Evolutionary conservation across 352 stramenopile genomes (phyloP).

Genomic region (Globisporangium orthogonon): DNA sequence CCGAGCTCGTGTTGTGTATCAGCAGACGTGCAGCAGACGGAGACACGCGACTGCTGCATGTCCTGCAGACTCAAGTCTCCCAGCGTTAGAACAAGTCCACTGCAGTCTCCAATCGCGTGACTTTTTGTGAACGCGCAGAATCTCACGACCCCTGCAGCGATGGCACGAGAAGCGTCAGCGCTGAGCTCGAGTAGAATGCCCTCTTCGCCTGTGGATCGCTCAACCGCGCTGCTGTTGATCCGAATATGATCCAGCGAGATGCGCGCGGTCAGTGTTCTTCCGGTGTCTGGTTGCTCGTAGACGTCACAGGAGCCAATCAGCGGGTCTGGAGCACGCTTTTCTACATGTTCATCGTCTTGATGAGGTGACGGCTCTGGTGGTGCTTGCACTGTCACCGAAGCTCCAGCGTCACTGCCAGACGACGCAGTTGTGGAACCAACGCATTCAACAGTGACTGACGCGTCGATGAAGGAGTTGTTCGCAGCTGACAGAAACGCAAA

Average conservation of each 20-base stretch:
- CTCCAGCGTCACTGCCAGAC: not conserved
- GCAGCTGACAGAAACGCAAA: slow-evolving; percentile 37
- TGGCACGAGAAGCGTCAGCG: slow-evolving; percentile 13
- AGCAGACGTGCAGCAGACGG: slow-evolving; percentile 20
- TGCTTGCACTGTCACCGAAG: not conserved
- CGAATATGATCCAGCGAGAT: slow-evolving; percentile 31
- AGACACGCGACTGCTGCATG: slow-evolving; percentile 5
- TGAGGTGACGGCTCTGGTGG: not conserved
- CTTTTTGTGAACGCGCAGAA: slow-evolving; percentile 37
- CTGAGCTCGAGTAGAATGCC: slow-evolving; percentile 29
- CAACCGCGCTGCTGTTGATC: slow-evolving; percentile 19
- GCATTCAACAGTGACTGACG: slow-evolving; percentile 26
- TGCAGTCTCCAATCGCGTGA: slow-evolving; percentile 26
- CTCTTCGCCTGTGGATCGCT: slow-evolving; percentile 26
- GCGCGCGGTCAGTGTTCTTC: not conserved
- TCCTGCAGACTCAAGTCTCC: slow-evolving; percentile 1
- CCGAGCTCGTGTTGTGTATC: slow-evolving; percentile 4
- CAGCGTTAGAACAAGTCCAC: slow-evolving; percentile 10
- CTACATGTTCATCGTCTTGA: not conserved
- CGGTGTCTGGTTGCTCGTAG: no score
- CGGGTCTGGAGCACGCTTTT: not conserved
- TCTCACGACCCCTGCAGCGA: slow-evolving; percentile 12
- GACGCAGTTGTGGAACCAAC: slow-evolving; percentile 3
- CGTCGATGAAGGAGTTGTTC: slow-evolving; percentile 21
- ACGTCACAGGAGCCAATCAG: no score